A percentile compares a stretch with the other conserved stretches of the same genome.
phyloP scores from a whole-genome alignment of 2,329 filamentous ascomycete species.

The Paraphoma sp. region DNA sequence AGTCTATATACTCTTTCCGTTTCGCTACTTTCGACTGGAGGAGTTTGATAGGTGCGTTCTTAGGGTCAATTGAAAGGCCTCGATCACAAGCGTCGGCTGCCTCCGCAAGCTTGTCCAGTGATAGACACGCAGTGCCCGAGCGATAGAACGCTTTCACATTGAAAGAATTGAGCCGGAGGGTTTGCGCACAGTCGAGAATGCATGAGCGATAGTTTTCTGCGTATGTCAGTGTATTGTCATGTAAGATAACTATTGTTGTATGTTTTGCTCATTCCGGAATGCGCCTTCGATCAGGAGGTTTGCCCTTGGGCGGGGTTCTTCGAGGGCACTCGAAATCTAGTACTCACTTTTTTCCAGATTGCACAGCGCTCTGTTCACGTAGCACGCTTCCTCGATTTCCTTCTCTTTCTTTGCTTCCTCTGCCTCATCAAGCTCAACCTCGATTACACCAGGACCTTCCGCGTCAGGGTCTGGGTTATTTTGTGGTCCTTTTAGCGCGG shows the following conservation, averaged over 20 bases:
- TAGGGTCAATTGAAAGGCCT: slow-evolving; percentile 74
- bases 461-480: slow-evolving; percentile 48
- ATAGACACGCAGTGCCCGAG: slow-evolving; percentile 77
- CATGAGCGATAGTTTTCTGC: slow-evolving; percentile 84
- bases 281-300: not conserved
- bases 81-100: slow-evolving; percentile 79
- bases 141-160: slow-evolving; percentile 95
- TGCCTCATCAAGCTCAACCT: slow-evolving; percentile 62
- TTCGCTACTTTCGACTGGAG: slow-evolving; percentile 69
- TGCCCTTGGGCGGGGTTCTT: not conserved
- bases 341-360: slow-evolving; percentile 78
- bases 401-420: slow-evolving; percentile 68
- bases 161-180: slow-evolving; percentile 76
- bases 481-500: slow-evolving; percentile 70
- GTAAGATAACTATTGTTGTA: not conserved
- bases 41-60: slow-evolving; percentile 70
- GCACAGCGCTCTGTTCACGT: slow-evolving; percentile 88
- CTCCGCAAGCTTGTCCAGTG: slow-evolving; percentile 78
- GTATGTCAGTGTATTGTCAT: slow-evolving; percentile 1
- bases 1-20: slow-evolving; percentile 63
- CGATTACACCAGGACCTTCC: slow-evolving; percentile 47
- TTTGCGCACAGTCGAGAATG: slow-evolving; percentile 82
- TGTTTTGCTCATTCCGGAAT: not conserved
- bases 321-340: not conserved
- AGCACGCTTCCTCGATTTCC: slow-evolving; percentile 74